Percentiles rank a stretch among this genome's conserved stretches.
phyloP scores from a whole-genome alignment of 805 yeast species.

The Saccharomycopsis malanga region DNA sequence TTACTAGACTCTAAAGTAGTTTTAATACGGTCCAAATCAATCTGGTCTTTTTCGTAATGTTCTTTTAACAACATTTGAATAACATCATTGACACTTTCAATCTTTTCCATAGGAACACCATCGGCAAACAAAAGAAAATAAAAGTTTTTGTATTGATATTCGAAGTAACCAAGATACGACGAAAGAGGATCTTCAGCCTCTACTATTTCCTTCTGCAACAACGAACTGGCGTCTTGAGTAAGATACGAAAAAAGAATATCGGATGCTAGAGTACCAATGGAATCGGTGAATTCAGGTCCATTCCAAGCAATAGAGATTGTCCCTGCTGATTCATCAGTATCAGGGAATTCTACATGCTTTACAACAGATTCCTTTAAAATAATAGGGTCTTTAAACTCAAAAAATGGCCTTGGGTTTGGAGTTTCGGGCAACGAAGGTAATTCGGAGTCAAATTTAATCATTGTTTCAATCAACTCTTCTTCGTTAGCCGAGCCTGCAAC shows the following conservation, averaged over 20 bases:
- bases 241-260: conserved; percentile 67
- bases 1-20: conserved; percentile 62
- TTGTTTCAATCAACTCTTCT: conserved; percentile 51
- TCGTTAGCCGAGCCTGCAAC: conserved; percentile 84
- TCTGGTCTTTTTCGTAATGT: conserved; percentile 41
- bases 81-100: conserved; percentile 46
- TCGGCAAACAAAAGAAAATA: conserved; percentile 43
- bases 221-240: conserved; percentile 69
- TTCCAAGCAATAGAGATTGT: conserved; percentile 71
- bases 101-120: conserved; percentile 69
- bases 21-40: conserved; percentile 60
- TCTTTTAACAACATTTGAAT: conserved; percentile 44
- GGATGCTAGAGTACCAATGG: conserved; percentile 55
- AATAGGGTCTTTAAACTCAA: conserved; percentile 46
- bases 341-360: conserved; percentile 71
- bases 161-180: conserved; percentile 56
- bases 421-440: conserved; percentile 38
- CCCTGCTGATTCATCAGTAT: conserved; percentile 78
- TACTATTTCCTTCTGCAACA: conserved; percentile 62
- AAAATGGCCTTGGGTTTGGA: conserved; percentile 62
- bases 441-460: conserved; percentile 55
- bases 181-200: conserved; percentile 82
- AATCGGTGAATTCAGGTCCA: conserved; percentile 59
- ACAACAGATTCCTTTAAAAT: conserved; percentile 32
- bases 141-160: conserved; percentile 65